phyloP scores from a whole-genome alignment of 108 stramenopile species.

The Stephanodiscus minutulus region DNA sequence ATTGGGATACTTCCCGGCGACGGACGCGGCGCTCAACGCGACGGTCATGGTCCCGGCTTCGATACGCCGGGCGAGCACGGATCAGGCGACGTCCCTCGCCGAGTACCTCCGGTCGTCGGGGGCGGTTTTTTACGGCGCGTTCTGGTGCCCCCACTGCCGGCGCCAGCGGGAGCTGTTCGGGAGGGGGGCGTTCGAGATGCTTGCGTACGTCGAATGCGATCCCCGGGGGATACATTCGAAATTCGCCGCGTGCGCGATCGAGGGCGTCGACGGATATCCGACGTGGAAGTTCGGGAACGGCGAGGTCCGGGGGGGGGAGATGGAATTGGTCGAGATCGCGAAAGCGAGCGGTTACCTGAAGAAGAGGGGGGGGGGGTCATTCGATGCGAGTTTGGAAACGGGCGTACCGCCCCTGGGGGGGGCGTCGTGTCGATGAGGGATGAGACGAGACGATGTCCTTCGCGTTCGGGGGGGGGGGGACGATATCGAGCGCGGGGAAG shows the following conservation, averaged over 20 bases:
- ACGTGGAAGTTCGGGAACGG: constrained; percentile 64
- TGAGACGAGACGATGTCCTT: too few relatives aligned
- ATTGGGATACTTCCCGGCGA: constrained; percentile 85
- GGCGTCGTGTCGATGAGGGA: constrained; percentile 35
- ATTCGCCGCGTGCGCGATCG: constrained; percentile 41
- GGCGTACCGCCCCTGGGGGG: constrained; percentile 44
- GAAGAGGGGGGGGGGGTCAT: constrained; percentile 7
- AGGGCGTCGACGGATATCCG: constrained; percentile 75
- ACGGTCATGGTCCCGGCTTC: constrained; percentile 74
- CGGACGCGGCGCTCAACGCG: constrained; percentile 52
- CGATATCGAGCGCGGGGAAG: too few relatives aligned
- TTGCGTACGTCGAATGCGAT: constrained; percentile 77
- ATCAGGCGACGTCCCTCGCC: constrained; percentile 75
- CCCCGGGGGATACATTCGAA: constrained; percentile 65
- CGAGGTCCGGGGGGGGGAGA: constrained; percentile 38
- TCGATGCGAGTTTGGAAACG: constrained; percentile 43
- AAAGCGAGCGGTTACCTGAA: constrained; percentile 37
- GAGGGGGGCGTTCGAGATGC: constrained; percentile 64
- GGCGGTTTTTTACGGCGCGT: constrained; percentile 74
- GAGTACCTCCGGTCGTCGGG: constrained; percentile 53
- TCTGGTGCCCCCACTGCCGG: constrained; percentile 90
- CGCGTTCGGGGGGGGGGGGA: too few relatives aligned
- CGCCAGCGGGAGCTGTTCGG: constrained; percentile 87
- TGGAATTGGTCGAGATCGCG: constrained; percentile 48
- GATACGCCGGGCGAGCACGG: constrained; percentile 59